phyloP scores from a whole-genome alignment of 2,329 filamentous ascomycete genomes.

The Ceratocystis colombiana region DNA sequence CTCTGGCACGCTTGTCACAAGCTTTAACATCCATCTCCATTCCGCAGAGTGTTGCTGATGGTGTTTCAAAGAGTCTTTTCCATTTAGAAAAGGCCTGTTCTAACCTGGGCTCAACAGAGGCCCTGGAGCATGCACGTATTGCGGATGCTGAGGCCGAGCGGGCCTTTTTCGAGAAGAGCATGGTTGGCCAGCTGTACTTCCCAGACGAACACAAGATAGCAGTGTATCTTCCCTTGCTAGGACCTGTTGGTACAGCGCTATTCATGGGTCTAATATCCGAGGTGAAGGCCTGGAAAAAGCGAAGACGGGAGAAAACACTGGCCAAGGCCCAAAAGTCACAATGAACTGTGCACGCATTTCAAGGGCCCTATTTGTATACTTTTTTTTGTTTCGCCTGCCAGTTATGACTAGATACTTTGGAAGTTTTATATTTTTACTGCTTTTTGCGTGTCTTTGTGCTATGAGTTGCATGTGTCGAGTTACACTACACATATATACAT shows the following conservation, averaged over 20 bases:
- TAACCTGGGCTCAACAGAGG: conserved; percentile 54
- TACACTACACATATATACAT: too few species aligned
- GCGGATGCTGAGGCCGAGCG: conserved; percentile 84
- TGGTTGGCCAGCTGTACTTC: conserved; percentile 98
- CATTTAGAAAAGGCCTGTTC: conserved; percentile 71
- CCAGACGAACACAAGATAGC: conserved; percentile 97
- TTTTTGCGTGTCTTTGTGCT: background rate
- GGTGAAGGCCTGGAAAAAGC: conserved; percentile 51
- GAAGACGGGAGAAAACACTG: conserved; percentile 37
- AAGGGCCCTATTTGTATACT: background rate
- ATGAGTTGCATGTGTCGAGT: too few species aligned
- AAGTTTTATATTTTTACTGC: background rate
- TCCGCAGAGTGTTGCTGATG: conserved; percentile 72
- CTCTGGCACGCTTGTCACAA: conserved; percentile 71
- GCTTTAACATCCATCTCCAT: conserved; percentile 87
- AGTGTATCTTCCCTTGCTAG: conserved; percentile 84
- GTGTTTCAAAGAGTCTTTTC: conserved; percentile 66
- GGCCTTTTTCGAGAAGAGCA: conserved; percentile 96
- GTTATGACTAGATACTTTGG: conserved; percentile 2
- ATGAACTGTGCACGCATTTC: conserved; percentile 25
- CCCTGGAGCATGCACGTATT: conserved; percentile 68
- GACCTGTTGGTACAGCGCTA: conserved; percentile 81
- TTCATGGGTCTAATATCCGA: conserved; percentile 78
- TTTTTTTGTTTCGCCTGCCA: background rate
- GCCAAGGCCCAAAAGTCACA: conserved; percentile 34